These are phyloP conservation scores for Daldinia grandis DNA, from an alignment of 495 filamentous ascomycete species.

Conservation along the genomic window DNA sequence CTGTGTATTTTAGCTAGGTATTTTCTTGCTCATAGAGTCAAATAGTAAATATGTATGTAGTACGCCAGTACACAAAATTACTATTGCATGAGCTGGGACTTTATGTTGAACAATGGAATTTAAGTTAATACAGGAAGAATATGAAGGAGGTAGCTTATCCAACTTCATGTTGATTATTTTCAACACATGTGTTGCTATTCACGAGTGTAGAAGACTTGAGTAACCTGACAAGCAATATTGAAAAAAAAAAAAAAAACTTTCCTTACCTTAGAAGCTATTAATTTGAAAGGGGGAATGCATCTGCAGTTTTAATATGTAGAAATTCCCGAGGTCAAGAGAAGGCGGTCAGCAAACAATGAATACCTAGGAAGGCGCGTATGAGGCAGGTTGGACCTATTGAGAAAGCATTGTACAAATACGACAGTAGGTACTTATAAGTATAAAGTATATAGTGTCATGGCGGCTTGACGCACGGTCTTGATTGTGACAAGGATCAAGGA, in stretches of 20 bases:
- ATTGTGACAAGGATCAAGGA: slow-evolving; percentile 11
- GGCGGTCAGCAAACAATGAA: slow-evolving; percentile 20
- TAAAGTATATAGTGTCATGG: not conserved
- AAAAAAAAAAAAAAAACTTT: slow-evolving; percentile 19
- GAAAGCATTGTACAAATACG: slow-evolving; percentile 7
- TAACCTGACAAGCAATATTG: not conserved
- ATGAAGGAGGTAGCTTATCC: not conserved
- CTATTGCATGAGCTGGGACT: slow-evolving; percentile 2
- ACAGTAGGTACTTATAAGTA: not conserved
- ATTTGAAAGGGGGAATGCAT: slow-evolving; percentile 26
- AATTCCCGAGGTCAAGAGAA: slow-evolving; percentile 12
- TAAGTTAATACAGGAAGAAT: not conserved
- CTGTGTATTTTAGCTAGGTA: not conserved
- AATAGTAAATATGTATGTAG: not conserved
- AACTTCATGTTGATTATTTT: not conserved
- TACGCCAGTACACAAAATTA: not conserved
- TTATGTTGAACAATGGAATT: slow-evolving; percentile 11
- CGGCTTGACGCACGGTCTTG: slow-evolving; percentile 9
- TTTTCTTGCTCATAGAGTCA: not conserved
- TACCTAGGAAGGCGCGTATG: not conserved
- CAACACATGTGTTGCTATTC: not conserved
- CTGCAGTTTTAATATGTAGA: slow-evolving; percentile 14
- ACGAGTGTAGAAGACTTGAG: not conserved
- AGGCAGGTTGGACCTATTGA: too few species aligned
- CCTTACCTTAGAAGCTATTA: slow-evolving; percentile 3